phyloP scores from a whole-genome alignment of 2,329 filamentous ascomycete species.

The Tolypocladium endophyticum region DNA sequence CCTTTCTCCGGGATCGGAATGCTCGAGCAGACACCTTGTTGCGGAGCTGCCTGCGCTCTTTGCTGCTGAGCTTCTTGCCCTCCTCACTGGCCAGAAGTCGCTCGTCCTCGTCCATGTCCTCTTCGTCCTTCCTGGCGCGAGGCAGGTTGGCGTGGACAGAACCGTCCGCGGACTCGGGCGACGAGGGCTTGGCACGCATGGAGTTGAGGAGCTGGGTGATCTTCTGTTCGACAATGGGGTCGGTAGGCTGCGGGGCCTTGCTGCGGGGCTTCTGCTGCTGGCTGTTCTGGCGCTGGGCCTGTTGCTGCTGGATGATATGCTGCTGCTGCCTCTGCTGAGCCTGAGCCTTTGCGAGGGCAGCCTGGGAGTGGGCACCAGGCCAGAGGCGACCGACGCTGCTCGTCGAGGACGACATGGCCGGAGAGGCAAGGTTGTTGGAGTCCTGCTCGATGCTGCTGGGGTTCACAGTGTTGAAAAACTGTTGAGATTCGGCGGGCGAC shows the following conservation, averaged over 20 bases:
- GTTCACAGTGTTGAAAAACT: conserved; percentile 60
- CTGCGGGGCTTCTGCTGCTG: conserved; percentile 34
- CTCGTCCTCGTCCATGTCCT: conserved; percentile 98
- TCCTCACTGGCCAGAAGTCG: conserved; percentile 88
- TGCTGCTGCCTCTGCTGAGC: conserved; percentile 56
- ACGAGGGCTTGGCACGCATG: conserved; percentile 66
- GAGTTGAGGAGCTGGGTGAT: conserved; percentile 88
- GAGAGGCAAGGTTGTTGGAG: conserved; percentile 31
- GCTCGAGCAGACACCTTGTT: conserved; percentile 98
- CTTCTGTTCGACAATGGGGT: conserved; percentile 78
- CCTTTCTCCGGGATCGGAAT: conserved; percentile 96
- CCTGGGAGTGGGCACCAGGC: conserved; percentile 89
- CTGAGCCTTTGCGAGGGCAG: conserved; percentile 64
- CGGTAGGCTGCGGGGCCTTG: conserved; percentile 43
- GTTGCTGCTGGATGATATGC: conserved; percentile 27
- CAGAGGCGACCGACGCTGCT: conserved; percentile 64
- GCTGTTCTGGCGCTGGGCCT: conserved; percentile 36
- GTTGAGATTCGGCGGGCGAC: conserved; percentile 39
- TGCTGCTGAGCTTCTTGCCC: conserved; percentile 98
- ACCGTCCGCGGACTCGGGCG: conserved; percentile 30
- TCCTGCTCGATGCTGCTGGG: conserved; percentile 61
- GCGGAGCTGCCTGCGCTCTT: conserved; percentile 90
- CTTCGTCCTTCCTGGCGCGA: conserved; percentile 81
- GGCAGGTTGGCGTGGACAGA: conserved; percentile 57
- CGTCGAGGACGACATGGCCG: conserved; percentile 38